Base-by-base conservation (phyloP, 148 eudicot genomes). In the Chenopodium quinoa region DNA sequence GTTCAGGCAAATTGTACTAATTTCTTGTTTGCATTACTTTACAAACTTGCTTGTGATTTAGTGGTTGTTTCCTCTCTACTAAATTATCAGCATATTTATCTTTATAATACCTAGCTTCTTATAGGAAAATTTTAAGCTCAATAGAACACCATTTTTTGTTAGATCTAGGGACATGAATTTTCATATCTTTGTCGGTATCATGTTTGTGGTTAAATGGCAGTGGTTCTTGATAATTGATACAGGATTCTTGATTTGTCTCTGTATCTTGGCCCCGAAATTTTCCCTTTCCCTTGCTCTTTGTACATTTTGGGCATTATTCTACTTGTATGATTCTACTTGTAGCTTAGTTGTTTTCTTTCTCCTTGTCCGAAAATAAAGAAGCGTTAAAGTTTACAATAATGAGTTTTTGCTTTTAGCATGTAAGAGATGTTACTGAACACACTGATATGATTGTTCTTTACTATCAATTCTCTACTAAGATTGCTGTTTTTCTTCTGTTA, bases 401-500 rank as follows among this genome's bases (percentile, higher is more conserved):
- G 17, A 71, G 7, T 32, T 23, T 46, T 78, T 19, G 9, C 32
- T 63, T 73, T 22, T 14, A 31, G 17, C 19, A 52, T 73, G 31
- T 74, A 4, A 47, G 52, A 54, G 47, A 54, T 20, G 9, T 32
- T 58, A 29, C 34, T 56, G 62, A 56, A 56, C 3, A 14, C 7
- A 16, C 62, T 62, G n/a, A 29, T 69, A 27, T 9, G 71, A 63
- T 19, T 62, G 29, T 72, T 37, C n/a, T 52, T 16, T 74, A 31
- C 20, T 54, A 76, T 68, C 10, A 74, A 48, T 67, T 20, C 64
- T 75, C 40, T 75, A 23, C 32, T 25, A 32, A 27, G 68, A 77
- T 0, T 63, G 19, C 9, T 78, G n/a, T 63, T 62, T 29, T 80
- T 60, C 23, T 71, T 65, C n/a, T 85, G 56, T 71, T 88, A 97